Evolutionary conservation across 768 basidiomycete species (phyloP).

Genomic region (Phlebiopsis gigantea): DNA sequence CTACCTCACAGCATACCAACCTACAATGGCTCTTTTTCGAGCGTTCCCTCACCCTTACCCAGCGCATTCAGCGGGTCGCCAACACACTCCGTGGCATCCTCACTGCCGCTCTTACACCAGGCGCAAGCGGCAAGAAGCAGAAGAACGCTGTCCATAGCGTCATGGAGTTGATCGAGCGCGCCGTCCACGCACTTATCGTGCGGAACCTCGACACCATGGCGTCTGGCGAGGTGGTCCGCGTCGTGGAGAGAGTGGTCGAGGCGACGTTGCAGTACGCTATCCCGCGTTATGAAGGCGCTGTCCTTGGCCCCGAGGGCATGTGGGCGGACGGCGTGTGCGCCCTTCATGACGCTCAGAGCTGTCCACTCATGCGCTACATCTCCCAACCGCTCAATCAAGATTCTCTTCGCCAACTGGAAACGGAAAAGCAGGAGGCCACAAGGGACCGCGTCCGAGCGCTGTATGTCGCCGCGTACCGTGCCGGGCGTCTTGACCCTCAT

Average conservation of each 20-base stretch:
- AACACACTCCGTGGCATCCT: conserved; percentile 50
- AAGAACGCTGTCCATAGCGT: conserved; percentile 59
- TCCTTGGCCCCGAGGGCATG: conserved; percentile 31
- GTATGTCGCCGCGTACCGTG: conserved; percentile 62
- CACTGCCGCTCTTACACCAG: conserved; percentile 33
- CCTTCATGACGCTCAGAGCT: conserved; percentile 52
- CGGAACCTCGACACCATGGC: conserved; percentile 41
- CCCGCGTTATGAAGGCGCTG: conserved; percentile 45
- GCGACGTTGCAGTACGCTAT: conserved; percentile 77
- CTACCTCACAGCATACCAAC: conserved; percentile 40
- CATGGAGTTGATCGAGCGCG: conserved; percentile 71
- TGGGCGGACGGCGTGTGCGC: conserved; percentile 58
- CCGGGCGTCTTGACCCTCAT: conserved; percentile 50
- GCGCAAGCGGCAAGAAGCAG: conserved; percentile 12
- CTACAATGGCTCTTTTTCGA: conserved; percentile 67
- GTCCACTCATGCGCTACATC: conserved; percentile 48
- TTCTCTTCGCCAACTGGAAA: conserved; percentile 23
- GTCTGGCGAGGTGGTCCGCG: conserved; percentile 57
- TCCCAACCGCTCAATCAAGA: conserved; percentile 37
- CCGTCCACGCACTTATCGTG: conserved; percentile 56
- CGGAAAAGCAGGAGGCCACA: conserved; percentile 9
- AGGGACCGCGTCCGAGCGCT: conserved; percentile 33
- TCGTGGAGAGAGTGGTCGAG: conserved; percentile 66
- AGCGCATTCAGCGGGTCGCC: conserved; percentile 66
- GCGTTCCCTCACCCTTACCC: conserved; percentile 44